phyloP scores from a whole-genome alignment of 2,329 filamentous ascomycete genomes.

The Botryotinia globosa region DNA sequence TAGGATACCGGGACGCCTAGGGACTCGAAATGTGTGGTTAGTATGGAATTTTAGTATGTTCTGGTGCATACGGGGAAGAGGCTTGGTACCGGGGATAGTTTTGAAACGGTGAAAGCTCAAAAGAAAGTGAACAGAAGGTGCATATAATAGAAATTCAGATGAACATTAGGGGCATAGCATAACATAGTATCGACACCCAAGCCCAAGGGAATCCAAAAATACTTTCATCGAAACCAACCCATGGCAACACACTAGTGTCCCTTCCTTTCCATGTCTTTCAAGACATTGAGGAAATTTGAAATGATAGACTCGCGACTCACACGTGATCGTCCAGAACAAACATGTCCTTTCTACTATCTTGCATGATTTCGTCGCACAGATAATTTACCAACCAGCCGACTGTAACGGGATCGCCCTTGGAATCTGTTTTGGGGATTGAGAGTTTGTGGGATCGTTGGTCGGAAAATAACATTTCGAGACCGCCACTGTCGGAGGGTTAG shows the following conservation, averaged over 20 bases:
- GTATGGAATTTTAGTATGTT: slow-evolving; percentile 29
- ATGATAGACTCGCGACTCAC: slow-evolving; percentile 52
- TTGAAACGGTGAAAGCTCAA: neutral
- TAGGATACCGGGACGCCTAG: slow-evolving; percentile 87
- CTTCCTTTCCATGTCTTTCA: neutral
- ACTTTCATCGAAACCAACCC: neutral
- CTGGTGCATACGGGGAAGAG: slow-evolving; percentile 1
- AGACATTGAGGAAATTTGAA: slow-evolving; percentile 22
- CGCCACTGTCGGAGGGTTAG: slow-evolving; percentile 58
- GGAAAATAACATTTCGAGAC: slow-evolving; percentile 90
- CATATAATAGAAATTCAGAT: slow-evolving; percentile 3
- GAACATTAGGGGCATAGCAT: slow-evolving; percentile 16
- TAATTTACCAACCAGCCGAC: slow-evolving; percentile 75
- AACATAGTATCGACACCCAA: neutral
- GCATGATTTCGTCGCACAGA: slow-evolving; percentile 80
- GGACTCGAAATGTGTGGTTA: slow-evolving; percentile 30
- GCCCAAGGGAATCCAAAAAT: neutral
- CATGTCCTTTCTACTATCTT: slow-evolving; percentile 78
- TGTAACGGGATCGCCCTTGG: slow-evolving; percentile 59
- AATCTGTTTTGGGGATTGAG: slow-evolving; percentile 60
- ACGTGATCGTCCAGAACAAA: slow-evolving; percentile 86
- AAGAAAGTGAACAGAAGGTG: neutral
- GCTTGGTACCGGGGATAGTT: neutral
- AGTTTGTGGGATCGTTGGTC: slow-evolving; percentile 74
- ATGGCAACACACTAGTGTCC: neutral